Conservation (phyloP, 495 filamentous ascomycete species). For the Podospora sp. region DNA sequence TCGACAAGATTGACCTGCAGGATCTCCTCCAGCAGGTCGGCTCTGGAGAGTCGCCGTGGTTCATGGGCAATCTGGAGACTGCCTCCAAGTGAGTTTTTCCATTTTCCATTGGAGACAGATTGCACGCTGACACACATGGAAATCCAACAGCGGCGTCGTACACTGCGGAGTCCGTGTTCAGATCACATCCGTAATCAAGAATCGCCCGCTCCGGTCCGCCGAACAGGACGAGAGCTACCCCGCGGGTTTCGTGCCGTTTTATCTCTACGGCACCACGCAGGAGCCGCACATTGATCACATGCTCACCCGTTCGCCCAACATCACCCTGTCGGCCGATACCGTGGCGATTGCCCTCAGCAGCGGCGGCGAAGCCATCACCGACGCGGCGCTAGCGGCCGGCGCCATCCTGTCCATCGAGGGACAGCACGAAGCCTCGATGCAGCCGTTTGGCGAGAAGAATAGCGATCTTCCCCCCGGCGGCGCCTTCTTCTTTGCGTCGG, state of each 20-base stretch:
- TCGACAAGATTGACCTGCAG: conserved; percentile 20
- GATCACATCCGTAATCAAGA: conserved; percentile 32
- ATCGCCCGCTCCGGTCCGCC: neutral
- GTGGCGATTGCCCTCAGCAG: neutral
- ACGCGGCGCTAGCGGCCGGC: neutral
- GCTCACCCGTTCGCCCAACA: conserved; percentile 17
- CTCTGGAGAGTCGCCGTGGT: neutral
- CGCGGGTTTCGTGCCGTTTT: conserved; percentile 44
- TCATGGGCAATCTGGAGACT: conserved; percentile 17
- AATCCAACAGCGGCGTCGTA: conserved; percentile 30
- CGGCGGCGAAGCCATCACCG: neutral
- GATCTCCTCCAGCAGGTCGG: neutral
- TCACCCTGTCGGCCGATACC: conserved; percentile 4
- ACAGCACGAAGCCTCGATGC: conserved; percentile 19
- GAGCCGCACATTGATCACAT: conserved; percentile 25
- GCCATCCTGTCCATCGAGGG: conserved; percentile 5
- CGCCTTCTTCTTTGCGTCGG: conserved; percentile 19
- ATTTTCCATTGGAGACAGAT: too few relatives aligned
- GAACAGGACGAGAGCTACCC: conserved; percentile 41
- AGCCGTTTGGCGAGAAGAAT: conserved; percentile 18
- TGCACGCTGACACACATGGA: neutral
- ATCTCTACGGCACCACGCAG: conserved; percentile 43
- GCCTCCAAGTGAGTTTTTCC: too few relatives aligned
- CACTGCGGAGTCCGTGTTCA: conserved; percentile 33
- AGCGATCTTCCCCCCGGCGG: neutral